phyloP scores from a whole-genome alignment of 1,284 basidiomycete species.

The Apiotrichum sp. region DNA sequence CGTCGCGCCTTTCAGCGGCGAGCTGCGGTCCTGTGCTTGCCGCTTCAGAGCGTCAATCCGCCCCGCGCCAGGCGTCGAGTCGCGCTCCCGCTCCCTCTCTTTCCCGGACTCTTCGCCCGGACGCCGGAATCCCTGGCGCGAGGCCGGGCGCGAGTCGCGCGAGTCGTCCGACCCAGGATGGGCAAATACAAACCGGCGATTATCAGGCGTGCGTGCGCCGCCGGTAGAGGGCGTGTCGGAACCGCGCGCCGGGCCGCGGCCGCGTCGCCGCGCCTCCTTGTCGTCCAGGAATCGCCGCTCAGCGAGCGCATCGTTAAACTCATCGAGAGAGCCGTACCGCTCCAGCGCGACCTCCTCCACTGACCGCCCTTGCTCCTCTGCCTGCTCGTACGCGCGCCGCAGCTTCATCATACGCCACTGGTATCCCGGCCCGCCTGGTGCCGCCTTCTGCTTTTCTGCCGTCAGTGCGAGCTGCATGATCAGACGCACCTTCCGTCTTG shows the following conservation, averaged over 20 bases:
- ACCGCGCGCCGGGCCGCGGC: slow-evolving; percentile 34
- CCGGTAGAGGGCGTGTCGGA: slow-evolving; percentile 51
- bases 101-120: slow-evolving; percentile 53
- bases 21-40: slow-evolving; percentile 16
- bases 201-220: slow-evolving; percentile 40
- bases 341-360: slow-evolving; percentile 82
- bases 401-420: slow-evolving; percentile 98
- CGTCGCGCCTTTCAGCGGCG: slow-evolving; percentile 49
- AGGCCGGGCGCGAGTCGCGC: slow-evolving; percentile 54
- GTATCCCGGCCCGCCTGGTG: slow-evolving; percentile 82
- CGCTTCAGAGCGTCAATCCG: slow-evolving; percentile 37
- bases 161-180: slow-evolving; percentile 19
- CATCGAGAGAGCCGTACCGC: slow-evolving; percentile 74
- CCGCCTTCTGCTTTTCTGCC: slow-evolving; percentile 50
- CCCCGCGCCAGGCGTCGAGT: slow-evolving; percentile 5
- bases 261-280: slow-evolving; percentile 56
- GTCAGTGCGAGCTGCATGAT: neutral
- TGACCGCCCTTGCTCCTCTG: slow-evolving; percentile 69
- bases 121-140: slow-evolving; percentile 69
- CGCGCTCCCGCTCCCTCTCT: slow-evolving; percentile 34
- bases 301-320: slow-evolving; percentile 80
- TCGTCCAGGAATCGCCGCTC: slow-evolving; percentile 81
- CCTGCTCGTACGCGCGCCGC: slow-evolving; percentile 77
- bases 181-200: slow-evolving; percentile 47
- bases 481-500: slow-evolving; percentile 48